Conservation (phyloP, 805 yeast species). For the Barnettozyma botsteinii region DNA sequence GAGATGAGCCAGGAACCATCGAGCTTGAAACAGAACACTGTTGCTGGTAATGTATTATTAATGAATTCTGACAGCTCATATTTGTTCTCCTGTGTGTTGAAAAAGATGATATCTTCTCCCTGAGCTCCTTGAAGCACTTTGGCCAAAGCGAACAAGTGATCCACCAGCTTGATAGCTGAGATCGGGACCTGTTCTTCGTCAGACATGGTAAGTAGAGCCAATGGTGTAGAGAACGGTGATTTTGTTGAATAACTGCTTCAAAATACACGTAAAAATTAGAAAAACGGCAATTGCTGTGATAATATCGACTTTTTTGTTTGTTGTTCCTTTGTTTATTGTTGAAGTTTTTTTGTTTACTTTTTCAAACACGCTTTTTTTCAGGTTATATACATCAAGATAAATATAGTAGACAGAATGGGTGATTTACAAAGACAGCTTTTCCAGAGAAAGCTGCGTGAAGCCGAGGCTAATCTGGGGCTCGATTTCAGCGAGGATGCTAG, state of each 20-base stretch:
- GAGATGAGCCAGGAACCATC: conserved; percentile 14
- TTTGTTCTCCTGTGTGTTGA: conserved; percentile 19
- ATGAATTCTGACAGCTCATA: conserved; percentile 17
- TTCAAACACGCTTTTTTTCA: not conserved
- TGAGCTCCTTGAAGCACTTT: conserved; percentile 26
- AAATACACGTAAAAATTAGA: too few species aligned
- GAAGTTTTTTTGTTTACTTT: conserved; percentile 1
- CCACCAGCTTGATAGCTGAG: conserved; percentile 15
- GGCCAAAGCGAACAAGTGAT: conserved; percentile 26
- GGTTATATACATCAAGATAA: too few species aligned
- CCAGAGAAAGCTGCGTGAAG: conserved; percentile 9
- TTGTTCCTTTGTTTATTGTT: not conserved
- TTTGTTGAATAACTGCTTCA: too few species aligned
- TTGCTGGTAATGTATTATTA: conserved; percentile 17
- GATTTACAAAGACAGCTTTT: conserved; percentile 12
- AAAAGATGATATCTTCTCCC: conserved; percentile 22
- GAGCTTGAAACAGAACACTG: conserved; percentile 22
- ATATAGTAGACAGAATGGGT: conserved; percentile 4
- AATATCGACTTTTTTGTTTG: too few species aligned
- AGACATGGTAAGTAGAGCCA: not conserved
- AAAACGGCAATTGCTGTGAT: too few species aligned
- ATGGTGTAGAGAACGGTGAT: too few species aligned
- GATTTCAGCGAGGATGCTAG: conserved; percentile 3
- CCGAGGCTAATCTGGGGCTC: conserved; percentile 8
- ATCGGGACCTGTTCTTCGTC: not conserved